Conservation (phyloP, 202 grass and related monocot species). For the Hordeum pubiflorum region DNA sequence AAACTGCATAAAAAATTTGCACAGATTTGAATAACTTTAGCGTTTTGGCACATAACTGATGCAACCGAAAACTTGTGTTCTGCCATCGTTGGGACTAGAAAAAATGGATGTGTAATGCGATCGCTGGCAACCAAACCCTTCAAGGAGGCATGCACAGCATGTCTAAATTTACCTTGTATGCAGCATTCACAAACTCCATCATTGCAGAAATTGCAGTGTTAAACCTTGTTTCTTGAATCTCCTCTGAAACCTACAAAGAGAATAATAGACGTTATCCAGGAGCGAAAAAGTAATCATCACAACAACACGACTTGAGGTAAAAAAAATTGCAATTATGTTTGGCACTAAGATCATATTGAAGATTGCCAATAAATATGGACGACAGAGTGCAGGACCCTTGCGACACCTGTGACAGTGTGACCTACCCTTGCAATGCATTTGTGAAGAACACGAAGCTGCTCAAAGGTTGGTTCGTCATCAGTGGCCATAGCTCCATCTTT, state of each 20-base stretch:
- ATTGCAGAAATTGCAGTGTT: slow-evolving; percentile 93
- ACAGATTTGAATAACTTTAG: neutral
- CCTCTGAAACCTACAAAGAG: slow-evolving; percentile 62
- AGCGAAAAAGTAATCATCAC: neutral
- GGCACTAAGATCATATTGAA: neutral
- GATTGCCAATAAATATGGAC: neutral
- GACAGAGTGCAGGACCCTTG: neutral
- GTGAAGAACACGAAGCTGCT: slow-evolving; percentile 79
- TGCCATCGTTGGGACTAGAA: neutral
- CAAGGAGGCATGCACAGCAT: neutral
- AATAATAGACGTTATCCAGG: neutral
- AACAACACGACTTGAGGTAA: neutral
- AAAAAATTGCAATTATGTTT: neutral
- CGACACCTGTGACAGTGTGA: slow-evolving; percentile 24
- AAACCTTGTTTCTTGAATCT: slow-evolving; percentile 96
- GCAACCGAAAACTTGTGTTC: neutral
- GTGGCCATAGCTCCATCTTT: slow-evolving; percentile 45
- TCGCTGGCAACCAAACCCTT: neutral
- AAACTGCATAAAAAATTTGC: neutral
- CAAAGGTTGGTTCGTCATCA: slow-evolving; percentile 57
- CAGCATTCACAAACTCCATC: slow-evolving; percentile 99
- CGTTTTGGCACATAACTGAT: neutral
- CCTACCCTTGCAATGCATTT: slow-evolving; percentile 86
- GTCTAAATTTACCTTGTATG: slow-evolving; percentile 65
- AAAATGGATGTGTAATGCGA: neutral